phyloP scores from a whole-genome alignment of 768 basidiomycete species.

The Lentinula raphanica region DNA sequence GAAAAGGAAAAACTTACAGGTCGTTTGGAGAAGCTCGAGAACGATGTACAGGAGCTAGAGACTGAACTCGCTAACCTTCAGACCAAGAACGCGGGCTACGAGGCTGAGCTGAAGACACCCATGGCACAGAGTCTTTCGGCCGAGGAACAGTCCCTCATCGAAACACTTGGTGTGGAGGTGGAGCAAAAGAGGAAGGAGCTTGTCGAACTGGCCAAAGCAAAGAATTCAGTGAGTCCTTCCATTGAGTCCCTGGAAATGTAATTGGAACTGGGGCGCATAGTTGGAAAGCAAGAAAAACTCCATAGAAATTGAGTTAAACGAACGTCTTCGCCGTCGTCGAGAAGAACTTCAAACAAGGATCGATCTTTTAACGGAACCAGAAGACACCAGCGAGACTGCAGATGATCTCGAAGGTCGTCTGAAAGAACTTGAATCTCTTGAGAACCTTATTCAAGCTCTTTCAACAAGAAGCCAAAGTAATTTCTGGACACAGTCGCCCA shows the following conservation, averaged over 20 bases:
- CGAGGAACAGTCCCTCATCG: slow-evolving; percentile 67
- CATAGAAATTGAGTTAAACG: slow-evolving; percentile 90
- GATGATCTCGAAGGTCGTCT: slow-evolving; percentile 65
- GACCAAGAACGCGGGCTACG: slow-evolving; percentile 59
- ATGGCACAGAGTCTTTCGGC: slow-evolving; percentile 68
- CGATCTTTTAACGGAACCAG: slow-evolving; percentile 66
- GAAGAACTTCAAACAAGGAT: slow-evolving; percentile 76
- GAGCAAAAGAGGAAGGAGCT: slow-evolving; percentile 70
- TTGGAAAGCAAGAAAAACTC: slow-evolving; percentile 72
- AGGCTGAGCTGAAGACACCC: slow-evolving; percentile 66
- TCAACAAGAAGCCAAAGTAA: slow-evolving; percentile 59
- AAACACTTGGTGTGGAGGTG: slow-evolving; percentile 65
- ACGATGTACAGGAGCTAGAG: slow-evolving; percentile 64
- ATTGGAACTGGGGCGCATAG: slow-evolving; percentile 28
- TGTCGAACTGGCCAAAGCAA: slow-evolving; percentile 59
- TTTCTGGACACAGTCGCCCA: slow-evolving; percentile 19
- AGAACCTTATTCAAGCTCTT: slow-evolving; percentile 59
- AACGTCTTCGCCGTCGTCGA: slow-evolving; percentile 73
- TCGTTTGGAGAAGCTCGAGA: slow-evolving; percentile 59
- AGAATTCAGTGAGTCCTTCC: slow-evolving; percentile 55
- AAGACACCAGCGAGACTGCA: slow-evolving; percentile 47
- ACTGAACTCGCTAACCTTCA: slow-evolving; percentile 60
- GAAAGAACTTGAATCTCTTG: slow-evolving; percentile 66
- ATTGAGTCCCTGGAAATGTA: slow-evolving; percentile 3
- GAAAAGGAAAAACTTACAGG: slow-evolving; percentile 69